Conservation (phyloP, 2,329 filamentous ascomycete genomes). For the Massarina eburnea region DNA sequence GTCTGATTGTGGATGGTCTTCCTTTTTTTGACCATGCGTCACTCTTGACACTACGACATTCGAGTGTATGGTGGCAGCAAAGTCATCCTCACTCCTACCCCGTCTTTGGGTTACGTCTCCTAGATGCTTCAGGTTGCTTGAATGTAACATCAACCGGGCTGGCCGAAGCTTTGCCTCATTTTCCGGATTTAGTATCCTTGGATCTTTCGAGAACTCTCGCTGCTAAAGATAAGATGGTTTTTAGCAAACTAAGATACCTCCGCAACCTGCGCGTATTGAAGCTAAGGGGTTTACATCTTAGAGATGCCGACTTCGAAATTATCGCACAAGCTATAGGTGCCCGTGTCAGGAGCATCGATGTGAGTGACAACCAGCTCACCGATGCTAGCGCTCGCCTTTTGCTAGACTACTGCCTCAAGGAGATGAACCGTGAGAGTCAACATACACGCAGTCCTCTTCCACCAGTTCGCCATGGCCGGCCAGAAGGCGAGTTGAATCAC, state of each 20-base stretch:
- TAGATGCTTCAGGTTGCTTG: conserved; percentile 58
- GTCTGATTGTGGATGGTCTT: conserved; percentile 59
- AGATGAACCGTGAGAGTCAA: conserved; percentile 14
- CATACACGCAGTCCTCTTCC: conserved; percentile 14
- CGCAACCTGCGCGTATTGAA: conserved; percentile 59
- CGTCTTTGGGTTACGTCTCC: conserved; percentile 53
- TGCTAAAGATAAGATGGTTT: conserved; percentile 52
- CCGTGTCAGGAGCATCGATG: conserved; percentile 58
- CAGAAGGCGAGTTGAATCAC: conserved; percentile 37
- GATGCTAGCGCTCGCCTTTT: conserved; percentile 57
- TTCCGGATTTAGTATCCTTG: conserved; percentile 59
- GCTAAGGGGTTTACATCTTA: conserved; percentile 55
- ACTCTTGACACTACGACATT: conserved; percentile 52
- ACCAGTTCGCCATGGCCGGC: conserved; percentile 27
- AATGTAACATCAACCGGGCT: conserved; percentile 61
- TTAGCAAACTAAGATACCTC: conserved; percentile 51
- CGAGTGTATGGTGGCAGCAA: conserved; percentile 27
- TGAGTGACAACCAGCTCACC: conserved; percentile 60
- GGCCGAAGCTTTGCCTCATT: conserved; percentile 53
- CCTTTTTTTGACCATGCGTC: conserved; percentile 65
- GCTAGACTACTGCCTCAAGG: conserved; percentile 54
- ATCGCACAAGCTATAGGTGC: conserved; percentile 55
- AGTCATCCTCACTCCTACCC: conserved; percentile 32
- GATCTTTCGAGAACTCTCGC: conserved; percentile 59
- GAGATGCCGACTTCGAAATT: conserved; percentile 55